These are phyloP conservation scores for Puccinia polysora DNA, from an alignment of 1,284 basidiomycete species.

Conservation along the genomic window DNA sequence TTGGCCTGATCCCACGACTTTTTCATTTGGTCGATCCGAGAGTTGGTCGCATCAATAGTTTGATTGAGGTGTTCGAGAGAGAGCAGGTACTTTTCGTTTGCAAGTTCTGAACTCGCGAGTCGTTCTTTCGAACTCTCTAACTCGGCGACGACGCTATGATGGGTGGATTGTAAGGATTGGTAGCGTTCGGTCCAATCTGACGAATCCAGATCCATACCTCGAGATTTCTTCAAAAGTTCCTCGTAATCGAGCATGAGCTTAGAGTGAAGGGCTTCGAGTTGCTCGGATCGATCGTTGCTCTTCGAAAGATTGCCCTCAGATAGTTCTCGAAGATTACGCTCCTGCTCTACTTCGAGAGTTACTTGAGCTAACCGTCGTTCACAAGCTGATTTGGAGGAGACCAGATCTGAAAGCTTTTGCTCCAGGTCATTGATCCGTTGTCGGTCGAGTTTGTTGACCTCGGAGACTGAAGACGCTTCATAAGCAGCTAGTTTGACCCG, in stretches of 20 bases:
- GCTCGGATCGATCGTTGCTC: conserved; percentile 75
- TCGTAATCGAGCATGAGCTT: conserved; percentile 66
- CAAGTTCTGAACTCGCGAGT: conserved; percentile 65
- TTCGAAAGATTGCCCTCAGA: conserved; percentile 73
- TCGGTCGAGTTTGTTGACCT: conserved; percentile 66
- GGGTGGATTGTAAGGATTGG: conserved; percentile 67
- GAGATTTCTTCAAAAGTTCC: conserved; percentile 66
- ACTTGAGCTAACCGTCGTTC: conserved; percentile 72
- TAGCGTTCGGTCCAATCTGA: conserved; percentile 75
- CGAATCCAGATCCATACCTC: conserved; percentile 63
- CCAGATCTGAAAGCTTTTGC: conserved; percentile 66
- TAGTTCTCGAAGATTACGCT: conserved; percentile 60
- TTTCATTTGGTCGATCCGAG: conserved; percentile 77
- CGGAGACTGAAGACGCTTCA: conserved; percentile 64
- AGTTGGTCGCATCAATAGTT: conserved; percentile 69
- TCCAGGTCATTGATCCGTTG: conserved; percentile 78
- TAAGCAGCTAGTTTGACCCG: conserved; percentile 85
- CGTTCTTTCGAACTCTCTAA: conserved; percentile 64
- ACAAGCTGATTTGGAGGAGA: conserved; percentile 66
- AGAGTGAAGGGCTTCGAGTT: conserved; percentile 73
- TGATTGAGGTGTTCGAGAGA: conserved; percentile 78
- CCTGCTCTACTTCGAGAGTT: conserved; percentile 52
- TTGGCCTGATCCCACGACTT: conserved; percentile 65
- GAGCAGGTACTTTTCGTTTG: conserved; percentile 75
- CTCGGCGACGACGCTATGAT: conserved; percentile 76